Evolutionary conservation across 495 filamentous ascomycete species (phyloP).

Genomic region (Lindgomyces ingoldianus): DNA sequence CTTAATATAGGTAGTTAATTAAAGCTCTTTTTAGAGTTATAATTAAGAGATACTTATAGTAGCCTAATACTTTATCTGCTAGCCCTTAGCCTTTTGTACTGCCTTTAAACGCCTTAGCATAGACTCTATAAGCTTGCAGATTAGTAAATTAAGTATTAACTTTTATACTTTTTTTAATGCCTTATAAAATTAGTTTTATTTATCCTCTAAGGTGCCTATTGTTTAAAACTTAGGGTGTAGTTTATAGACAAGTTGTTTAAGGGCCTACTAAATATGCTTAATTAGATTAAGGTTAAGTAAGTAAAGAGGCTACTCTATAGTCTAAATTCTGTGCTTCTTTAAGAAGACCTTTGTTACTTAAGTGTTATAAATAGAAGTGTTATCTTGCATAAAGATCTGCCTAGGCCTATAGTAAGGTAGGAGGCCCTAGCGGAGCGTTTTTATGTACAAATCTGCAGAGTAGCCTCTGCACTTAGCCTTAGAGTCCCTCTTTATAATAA

Average conservation of each 20-base stretch:
- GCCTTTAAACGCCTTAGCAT: conserved; percentile 12
- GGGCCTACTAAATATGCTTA: conserved; percentile 12
- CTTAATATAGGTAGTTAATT: not conserved
- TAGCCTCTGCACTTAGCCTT: not conserved
- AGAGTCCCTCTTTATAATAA: not conserved
- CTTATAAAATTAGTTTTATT: not conserved
- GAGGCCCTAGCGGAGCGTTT: not conserved
- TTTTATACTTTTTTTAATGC: conserved; percentile 6
- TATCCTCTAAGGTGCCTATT: conserved; percentile 6
- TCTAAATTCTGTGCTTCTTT: conserved; percentile 4
- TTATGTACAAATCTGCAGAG: not conserved
- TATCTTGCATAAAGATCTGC: not conserved
- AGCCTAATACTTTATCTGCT: conserved; percentile 13
- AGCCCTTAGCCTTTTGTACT: conserved; percentile 14
- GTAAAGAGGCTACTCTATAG: conserved; percentile 30
- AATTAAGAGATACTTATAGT: not conserved
- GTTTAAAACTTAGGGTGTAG: conserved; percentile 10
- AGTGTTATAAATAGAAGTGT: not conserved
- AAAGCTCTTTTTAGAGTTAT: not conserved
- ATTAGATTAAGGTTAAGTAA: conserved; percentile 23
- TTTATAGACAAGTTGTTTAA: conserved; percentile 21
- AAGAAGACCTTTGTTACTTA: not conserved
- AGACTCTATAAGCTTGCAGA: not conserved
- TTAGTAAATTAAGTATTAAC: conserved; percentile 5
- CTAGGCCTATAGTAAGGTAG: not conserved